Base-by-base conservation (phyloP, 805 yeast species). In the Candida verbasci region DNA sequence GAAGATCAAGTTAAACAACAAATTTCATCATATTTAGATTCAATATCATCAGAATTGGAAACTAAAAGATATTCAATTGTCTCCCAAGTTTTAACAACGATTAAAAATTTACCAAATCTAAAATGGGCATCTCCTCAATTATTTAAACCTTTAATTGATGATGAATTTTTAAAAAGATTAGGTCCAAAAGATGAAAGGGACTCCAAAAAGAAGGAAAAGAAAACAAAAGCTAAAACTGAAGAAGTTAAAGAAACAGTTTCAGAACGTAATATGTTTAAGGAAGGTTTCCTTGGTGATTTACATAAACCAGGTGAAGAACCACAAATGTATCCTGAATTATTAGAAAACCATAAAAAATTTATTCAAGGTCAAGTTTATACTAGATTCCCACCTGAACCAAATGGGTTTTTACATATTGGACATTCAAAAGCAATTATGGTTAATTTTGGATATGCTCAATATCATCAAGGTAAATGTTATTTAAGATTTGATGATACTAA, bases 181-280 rank as follows among this genome's bases (percentile, higher is more conserved):
- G 98, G 98, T 25, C 97, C 97, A 37, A 91, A 91, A 60, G 98
- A 93, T 56, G 97, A 89, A 56, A 79, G 97, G 46, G 98, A 93
- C 59, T 69, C 80, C 16, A 70, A 80, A 35, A 87, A 84, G 61
- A 78, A 82, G 67, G 79, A 79, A 56, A 68, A 72, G 56, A 72
- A 72, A 56, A 50, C 53, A 6, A 39, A 39, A 20, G 32, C 33
- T 3, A 32, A 42, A 17, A 29, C 35, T 9, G 35, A 33, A 14
- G 38, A 33, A 10, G 49, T 47, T 11, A 12, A 15, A 3, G 18
- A 24, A 17, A 23, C 5, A 22, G 34, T 22, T n/a, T 45, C 36
- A 15, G 52, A 56, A 44, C 53, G 94, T 65, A 77, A 88, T 33
- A 93, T 93, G 96, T 93, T 89, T 56, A 68, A 79, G 12, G 97